Base-by-base conservation (phyloP, 176 grass and related monocot genomes). In the Oryza meridionalis region DNA sequence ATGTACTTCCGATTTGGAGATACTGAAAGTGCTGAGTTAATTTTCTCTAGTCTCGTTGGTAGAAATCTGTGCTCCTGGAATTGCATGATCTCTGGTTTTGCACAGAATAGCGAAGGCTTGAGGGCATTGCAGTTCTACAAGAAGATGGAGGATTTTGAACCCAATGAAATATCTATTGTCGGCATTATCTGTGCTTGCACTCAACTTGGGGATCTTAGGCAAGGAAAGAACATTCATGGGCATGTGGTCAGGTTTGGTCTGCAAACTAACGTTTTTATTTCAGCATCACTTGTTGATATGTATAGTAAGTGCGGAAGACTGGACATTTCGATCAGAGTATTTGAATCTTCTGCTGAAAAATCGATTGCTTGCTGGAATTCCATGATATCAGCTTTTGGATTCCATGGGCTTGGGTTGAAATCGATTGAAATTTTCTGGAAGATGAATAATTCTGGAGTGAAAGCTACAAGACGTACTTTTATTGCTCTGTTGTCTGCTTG, bases 331-430 rank as follows among this genome's bases (percentile, higher is more conserved):
- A 31, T 67, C 42, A 78, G 22, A 66, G 79, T 89, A 86, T 96
- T 96, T 81, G 80, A 90, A 84, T 79, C 64, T 50, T 90, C 86
- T 70, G 14, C 73, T 29, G 84, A 89, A 82, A 99, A 87, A 86
- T 92, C 88, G 4, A 74, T 86, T 86, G 89, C 96, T 78, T 95
- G 85, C 16, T 96, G 96, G 96, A 99, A 99, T 73, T 96, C 91
- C 51, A 90, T 99, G 91, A 99, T 96, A 85, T 85, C 90, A 58
- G 93, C 91, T 29, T 92, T 92, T 31, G 91, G 91, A 13, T 86
- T 96, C 76, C 93, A 96, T 86, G 86, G 93, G 25, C 82, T 89
- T 70, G 93, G 91, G 69, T 75, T 86, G 73, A 90, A 77, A 53
- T 89, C 96, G 0, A 91, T 94, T 31, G 86, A 90, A 42, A 88